Percentiles rank a stretch among this genome's conserved stretches.
Conservation (phyloP, 2,329 filamentous ascomycete genomes). For the Periconia macrospinosa region DNA sequence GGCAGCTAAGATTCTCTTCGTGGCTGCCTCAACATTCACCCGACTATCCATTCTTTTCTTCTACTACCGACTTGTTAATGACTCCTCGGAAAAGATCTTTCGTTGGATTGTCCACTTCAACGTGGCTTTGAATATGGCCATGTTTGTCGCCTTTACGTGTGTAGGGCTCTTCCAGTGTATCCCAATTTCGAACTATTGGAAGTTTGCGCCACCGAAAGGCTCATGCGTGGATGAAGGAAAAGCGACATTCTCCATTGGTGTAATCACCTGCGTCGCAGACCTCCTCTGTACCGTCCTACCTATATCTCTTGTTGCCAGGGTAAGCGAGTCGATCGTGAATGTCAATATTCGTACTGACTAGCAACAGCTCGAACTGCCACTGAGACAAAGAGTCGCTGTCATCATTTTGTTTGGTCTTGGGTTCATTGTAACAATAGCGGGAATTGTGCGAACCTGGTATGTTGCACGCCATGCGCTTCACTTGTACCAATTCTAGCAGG, state of each 20-base stretch:
- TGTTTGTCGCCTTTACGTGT: conserved; percentile 43
- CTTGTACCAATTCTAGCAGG: too few species aligned
- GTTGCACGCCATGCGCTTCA: background rate
- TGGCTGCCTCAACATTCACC: conserved; percentile 46
- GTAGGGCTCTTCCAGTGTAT: conserved; percentile 45
- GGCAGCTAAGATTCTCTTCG: conserved; percentile 47
- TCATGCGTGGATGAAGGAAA: conserved; percentile 47
- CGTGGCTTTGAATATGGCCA: conserved; percentile 39
- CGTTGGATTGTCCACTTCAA: conserved; percentile 44
- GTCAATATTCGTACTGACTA: background rate
- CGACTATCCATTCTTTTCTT: conserved; percentile 49
- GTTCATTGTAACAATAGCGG: conserved; percentile 47
- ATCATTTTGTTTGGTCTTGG: conserved; percentile 45
- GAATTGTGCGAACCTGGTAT: conserved; percentile 44
- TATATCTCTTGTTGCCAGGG: conserved; percentile 46
- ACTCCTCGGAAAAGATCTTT: conserved; percentile 45
- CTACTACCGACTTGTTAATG: conserved; percentile 49
- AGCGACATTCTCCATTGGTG: conserved; percentile 42
- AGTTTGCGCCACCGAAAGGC: conserved; percentile 29
- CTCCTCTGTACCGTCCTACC: conserved; percentile 47
- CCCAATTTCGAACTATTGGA: conserved; percentile 49
- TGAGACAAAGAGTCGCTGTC: conserved; percentile 44
- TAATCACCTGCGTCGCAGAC: conserved; percentile 50
- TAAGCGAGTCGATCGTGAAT: conserved; percentile 7
- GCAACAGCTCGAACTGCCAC: conserved; percentile 44